Percentiles rank a stretch among this genome's conserved stretches.
phyloP scores from a whole-genome alignment of 1,284 basidiomycete species.

The Moniliella sp. region DNA sequence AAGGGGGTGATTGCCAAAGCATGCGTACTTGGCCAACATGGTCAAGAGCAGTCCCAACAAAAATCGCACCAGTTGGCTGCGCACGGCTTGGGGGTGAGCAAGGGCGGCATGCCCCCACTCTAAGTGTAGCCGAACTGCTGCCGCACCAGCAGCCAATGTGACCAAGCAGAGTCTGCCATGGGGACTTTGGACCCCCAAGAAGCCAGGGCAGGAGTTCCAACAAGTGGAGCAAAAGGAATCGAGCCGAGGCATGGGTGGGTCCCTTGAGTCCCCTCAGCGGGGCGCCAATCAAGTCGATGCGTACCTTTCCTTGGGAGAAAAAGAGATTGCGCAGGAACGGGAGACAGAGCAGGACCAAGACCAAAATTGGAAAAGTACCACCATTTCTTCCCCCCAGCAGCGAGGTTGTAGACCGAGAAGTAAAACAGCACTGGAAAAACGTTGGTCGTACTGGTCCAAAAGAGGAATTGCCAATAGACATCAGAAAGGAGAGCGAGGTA shows the following conservation, averaged over 20 bases:
- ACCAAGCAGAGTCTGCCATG: conserved; percentile 9
- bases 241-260: too few species aligned
- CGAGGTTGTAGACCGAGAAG: conserved; percentile 25
- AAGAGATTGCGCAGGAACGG: too few species aligned
- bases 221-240: too few species aligned
- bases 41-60: conserved; percentile 15
- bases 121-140: conserved; percentile 10
- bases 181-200: conserved; percentile 10
- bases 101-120: too few species aligned
- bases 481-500: too few species aligned
- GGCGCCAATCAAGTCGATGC: too few species aligned
- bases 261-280: too few species aligned
- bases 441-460: conserved; percentile 67
- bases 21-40: conserved; percentile 20
- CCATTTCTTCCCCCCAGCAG: conserved; percentile 17
- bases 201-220: too few species aligned
- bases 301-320: too few species aligned
- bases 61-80: too few species aligned
- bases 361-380: conserved; percentile 16
- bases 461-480: too few species aligned
- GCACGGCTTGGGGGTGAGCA: too few species aligned
- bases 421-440: conserved; percentile 33
- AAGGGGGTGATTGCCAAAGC: conserved; percentile 27
- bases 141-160: conserved; percentile 9
- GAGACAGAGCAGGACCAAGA: conserved; percentile 4